A percentile compares a stretch with the other conserved stretches of the same genome.
Evolutionary conservation across 2,329 filamentous ascomycete genomes (phyloP).

Genomic region (Davidsoniella eucalypti): DNA sequence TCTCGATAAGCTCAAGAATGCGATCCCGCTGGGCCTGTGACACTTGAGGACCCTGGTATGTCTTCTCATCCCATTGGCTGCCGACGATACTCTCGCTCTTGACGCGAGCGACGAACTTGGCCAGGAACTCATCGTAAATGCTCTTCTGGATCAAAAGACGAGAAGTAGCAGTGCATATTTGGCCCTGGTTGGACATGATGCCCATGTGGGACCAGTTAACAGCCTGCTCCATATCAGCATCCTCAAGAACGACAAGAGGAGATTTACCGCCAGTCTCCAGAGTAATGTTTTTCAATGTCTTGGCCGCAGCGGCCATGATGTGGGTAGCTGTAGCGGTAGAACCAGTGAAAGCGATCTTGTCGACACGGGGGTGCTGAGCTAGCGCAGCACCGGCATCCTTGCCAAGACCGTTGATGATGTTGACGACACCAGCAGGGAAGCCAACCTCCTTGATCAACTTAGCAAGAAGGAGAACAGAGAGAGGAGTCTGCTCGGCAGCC

Average conservation of each 20-base stretch:
- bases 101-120: conserved; percentile 41
- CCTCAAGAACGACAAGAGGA: conserved; percentile 41
- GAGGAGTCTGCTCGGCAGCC: conserved; percentile 42
- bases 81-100: conserved; percentile 40
- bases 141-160: conserved; percentile 41
- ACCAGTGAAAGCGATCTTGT: conserved; percentile 60
- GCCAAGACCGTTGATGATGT: conserved; percentile 52
- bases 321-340: conserved; percentile 49
- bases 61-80: conserved; percentile 45
- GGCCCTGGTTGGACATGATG: conserved; percentile 39
- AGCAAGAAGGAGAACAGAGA: conserved; percentile 44
- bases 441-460: conserved; percentile 50
- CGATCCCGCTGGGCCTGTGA: conserved; percentile 47
- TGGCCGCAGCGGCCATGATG: conserved; percentile 52
- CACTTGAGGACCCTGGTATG: conserved; percentile 53
- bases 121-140: conserved; percentile 42
- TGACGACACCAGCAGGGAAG: conserved; percentile 57
- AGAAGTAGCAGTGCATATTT: conserved; percentile 43
- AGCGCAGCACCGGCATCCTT: conserved; percentile 47
- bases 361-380: conserved; percentile 44
- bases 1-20: conserved; percentile 47
- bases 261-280: conserved; percentile 46
- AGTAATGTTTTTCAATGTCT: conserved; percentile 41
- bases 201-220: conserved; percentile 33
- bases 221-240: conserved; percentile 45